Evolutionary conservation across 352 stramenopile species (phyloP).

Genomic region (Ochromonadaceae sp.): DNA sequence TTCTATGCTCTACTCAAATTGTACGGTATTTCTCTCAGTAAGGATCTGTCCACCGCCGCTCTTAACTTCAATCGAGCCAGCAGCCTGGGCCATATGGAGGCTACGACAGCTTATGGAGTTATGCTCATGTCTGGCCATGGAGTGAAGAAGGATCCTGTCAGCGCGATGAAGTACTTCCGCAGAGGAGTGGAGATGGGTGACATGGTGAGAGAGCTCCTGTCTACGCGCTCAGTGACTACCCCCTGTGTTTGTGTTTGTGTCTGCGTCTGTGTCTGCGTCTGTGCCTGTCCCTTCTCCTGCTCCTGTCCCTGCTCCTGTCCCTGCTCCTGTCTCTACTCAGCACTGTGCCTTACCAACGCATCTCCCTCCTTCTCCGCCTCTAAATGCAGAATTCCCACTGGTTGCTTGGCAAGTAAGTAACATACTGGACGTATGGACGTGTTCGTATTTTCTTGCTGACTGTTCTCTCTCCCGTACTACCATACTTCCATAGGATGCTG

Average conservation of each 20-base stretch:
- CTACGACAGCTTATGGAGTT: conserved; percentile 2
- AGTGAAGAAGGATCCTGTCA: background rate
- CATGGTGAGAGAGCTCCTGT: no score
- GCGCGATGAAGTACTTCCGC: background rate
- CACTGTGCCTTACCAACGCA: background rate
- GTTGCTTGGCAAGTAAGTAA: conserved; percentile 13
- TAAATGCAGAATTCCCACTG: conserved; percentile 4
- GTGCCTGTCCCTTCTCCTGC: no score
- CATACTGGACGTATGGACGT: no score
- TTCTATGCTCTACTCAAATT: conserved; percentile 7
- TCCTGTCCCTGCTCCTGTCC: background rate
- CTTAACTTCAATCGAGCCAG: conserved; percentile 1
- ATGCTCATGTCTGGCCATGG: background rate
- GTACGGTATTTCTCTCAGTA: conserved; percentile 1
- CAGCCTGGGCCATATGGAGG: conserved; percentile 1
- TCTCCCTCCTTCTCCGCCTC: background rate
- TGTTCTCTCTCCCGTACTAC: no score
- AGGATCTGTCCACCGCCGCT: background rate
- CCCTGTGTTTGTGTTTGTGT: no score
- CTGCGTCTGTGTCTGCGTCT: no score
- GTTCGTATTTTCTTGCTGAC: no score
- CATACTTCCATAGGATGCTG: no score
- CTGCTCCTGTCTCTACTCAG: background rate
- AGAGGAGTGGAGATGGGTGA: background rate
- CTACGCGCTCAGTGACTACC: no score